phyloP scores from a whole-genome alignment of 2,329 filamentous ascomycete species.

The Alternaria sp. region DNA sequence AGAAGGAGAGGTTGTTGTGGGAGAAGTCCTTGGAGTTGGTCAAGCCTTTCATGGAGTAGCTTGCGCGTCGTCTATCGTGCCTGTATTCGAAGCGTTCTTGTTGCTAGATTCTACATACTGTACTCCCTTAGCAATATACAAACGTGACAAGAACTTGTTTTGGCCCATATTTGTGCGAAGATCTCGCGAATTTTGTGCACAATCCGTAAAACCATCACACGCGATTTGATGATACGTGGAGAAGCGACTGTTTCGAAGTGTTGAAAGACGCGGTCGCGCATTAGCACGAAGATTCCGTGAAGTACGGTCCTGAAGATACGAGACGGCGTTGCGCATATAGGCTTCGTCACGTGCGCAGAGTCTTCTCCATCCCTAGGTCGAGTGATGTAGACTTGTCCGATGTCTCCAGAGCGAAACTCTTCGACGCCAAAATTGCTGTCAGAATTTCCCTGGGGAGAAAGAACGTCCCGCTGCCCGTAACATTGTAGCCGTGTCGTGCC shows the following conservation, averaged over 20 bases:
- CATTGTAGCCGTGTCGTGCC: not conserved
- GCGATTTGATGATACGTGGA: not conserved
- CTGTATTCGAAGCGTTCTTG: not conserved
- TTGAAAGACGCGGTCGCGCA: not conserved
- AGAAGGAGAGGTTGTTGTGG: constrained; percentile 55
- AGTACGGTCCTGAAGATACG: not conserved
- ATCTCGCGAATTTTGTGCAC: not conserved
- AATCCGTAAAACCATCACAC: not conserved
- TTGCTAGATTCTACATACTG: not conserved
- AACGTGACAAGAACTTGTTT: not conserved
- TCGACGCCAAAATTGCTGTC: not conserved
- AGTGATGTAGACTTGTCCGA: not conserved
- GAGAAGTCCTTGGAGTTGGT: constrained; percentile 36
- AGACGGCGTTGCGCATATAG: not conserved
- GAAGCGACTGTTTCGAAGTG: not conserved
- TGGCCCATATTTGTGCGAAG: not conserved
- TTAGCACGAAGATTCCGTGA: not conserved
- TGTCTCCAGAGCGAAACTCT: not conserved
- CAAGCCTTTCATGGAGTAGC: not conserved
- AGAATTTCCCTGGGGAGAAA: not conserved
- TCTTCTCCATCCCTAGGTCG: not conserved
- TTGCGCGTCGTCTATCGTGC: not conserved
- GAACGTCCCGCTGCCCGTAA: not conserved
- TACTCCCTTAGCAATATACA: not conserved
- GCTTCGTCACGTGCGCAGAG: not conserved